Evolutionary conservation across 306 rosid genomes (phyloP).

Genomic region (Hippophae tibetana): DNA sequence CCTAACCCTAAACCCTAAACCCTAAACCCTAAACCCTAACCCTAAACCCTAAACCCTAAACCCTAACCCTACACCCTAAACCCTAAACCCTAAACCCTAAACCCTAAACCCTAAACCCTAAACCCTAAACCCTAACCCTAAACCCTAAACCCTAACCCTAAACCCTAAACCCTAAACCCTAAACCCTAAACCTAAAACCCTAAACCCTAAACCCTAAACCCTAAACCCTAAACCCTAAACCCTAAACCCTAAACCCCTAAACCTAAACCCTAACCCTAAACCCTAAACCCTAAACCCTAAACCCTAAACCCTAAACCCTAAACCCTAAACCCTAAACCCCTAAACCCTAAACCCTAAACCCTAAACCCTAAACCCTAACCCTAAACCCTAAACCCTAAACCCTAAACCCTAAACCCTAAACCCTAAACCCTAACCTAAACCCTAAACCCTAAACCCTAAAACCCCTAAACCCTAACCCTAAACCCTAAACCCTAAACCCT

Average conservation of each 20-base stretch:
- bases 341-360: background rate
- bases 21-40: slow-evolving; percentile 4
- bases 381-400: background rate
- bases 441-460: slow-evolving; percentile 1
- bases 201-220: background rate
- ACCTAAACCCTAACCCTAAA: background rate
- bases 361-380: slow-evolving; percentile 6
- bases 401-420: background rate
- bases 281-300: background rate
- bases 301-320: background rate
- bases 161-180: background rate
- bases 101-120: background rate
- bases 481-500: no score
- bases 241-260: background rate
- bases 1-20: slow-evolving; percentile 1
- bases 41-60: background rate
- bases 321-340: no score
- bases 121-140: background rate
- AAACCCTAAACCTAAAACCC: background rate
- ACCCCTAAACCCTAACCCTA: no score
- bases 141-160: no score
- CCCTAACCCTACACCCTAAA: slow-evolving; percentile 3
- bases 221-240: background rate
- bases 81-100: slow-evolving; percentile 5
- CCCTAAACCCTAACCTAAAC: no score